These are phyloP conservation scores for Lignosus rhinocerotis DNA, from an alignment of 1,284 basidiomycete genomes.

Conservation along the genomic window DNA sequence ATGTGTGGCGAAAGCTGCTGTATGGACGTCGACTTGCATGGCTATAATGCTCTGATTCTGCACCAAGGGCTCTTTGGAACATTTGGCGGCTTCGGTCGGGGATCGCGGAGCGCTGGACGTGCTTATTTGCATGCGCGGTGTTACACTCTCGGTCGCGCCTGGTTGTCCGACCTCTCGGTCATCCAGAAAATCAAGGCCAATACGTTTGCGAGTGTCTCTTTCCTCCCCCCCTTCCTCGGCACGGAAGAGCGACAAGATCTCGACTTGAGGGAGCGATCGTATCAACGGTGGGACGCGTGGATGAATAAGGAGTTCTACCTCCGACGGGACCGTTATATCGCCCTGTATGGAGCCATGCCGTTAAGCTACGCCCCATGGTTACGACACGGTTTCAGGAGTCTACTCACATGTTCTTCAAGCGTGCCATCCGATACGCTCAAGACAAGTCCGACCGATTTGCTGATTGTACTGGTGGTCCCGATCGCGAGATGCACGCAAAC, in stretches of 20 bases:
- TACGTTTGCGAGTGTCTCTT: slow-evolving; percentile 39
- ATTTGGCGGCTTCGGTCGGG: slow-evolving; percentile 1
- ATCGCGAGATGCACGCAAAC: slow-evolving; percentile 50
- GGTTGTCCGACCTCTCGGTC: slow-evolving; percentile 2
- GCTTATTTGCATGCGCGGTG: neutral
- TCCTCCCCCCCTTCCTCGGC: slow-evolving; percentile 68
- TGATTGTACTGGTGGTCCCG: slow-evolving; percentile 58
- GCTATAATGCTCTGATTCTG: neutral
- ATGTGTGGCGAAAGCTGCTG: neutral
- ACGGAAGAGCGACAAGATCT: slow-evolving; percentile 58
- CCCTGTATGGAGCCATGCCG: slow-evolving; percentile 9
- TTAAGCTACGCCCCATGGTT: neutral
- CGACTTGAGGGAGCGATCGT: slow-evolving; percentile 64
- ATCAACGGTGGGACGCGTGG: slow-evolving; percentile 76
- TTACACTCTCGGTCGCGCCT: slow-evolving; percentile 4
- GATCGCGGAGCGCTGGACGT: neutral
- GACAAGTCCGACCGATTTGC: slow-evolving; percentile 58
- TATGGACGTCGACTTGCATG: slow-evolving; percentile 17
- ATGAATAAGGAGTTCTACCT: slow-evolving; percentile 68
- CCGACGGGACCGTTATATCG: slow-evolving; percentile 33
- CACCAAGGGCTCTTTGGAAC: neutral
- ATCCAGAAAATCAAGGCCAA: slow-evolving; percentile 36
- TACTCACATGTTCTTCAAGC: slow-evolving; percentile 21
- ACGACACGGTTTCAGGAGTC: neutral
- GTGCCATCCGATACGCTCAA: slow-evolving; percentile 20